These are phyloP conservation scores for Ophiostoma himal-ulmi DNA, from an alignment of 2,329 filamentous ascomycete genomes.

Conservation along the genomic window DNA sequence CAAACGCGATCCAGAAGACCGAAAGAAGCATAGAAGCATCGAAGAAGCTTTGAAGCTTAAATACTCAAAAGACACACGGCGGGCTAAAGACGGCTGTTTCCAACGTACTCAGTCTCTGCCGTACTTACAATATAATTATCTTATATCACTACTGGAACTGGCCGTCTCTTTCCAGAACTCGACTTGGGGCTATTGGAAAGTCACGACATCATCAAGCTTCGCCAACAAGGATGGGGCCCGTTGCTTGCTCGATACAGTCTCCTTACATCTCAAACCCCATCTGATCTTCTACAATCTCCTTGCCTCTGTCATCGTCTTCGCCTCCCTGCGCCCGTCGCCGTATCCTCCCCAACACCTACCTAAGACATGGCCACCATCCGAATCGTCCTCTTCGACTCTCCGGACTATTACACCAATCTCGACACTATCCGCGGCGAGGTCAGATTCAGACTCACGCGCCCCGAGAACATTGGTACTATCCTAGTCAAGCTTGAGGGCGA, in stretches of 20 bases:
- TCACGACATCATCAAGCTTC: not conserved
- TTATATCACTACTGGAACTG: not conserved
- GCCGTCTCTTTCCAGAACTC: not conserved
- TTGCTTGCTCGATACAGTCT: not conserved
- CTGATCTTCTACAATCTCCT: not conserved
- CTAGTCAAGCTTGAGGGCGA: slow-evolving; percentile 81
- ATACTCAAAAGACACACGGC: not conserved
- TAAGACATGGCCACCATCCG: slow-evolving; percentile 55
- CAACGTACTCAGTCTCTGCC: not conserved
- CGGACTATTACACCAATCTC: slow-evolving; percentile 73
- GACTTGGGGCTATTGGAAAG: not conserved
- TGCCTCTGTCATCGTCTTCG: not conserved
- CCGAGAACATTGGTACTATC: slow-evolving; percentile 66
- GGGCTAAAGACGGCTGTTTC: not conserved
- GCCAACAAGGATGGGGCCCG: slow-evolving; percentile 3
- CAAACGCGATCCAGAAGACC: not conserved
- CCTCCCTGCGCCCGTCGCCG: not conserved
- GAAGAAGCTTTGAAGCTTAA: slow-evolving; percentile 7
- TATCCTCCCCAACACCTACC: not conserved
- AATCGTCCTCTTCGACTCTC: slow-evolving; percentile 59
- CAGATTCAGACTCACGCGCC: slow-evolving; percentile 52
- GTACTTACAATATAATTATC: not conserved
- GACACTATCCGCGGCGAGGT: slow-evolving; percentile 63
- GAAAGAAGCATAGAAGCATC: not conserved
- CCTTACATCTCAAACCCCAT: not conserved